Evolutionary conservation across 768 basidiomycete species (phyloP), one percentile per base, ranked within the genome.

Genomic region (Gelatoporia subvermispora): DNA sequence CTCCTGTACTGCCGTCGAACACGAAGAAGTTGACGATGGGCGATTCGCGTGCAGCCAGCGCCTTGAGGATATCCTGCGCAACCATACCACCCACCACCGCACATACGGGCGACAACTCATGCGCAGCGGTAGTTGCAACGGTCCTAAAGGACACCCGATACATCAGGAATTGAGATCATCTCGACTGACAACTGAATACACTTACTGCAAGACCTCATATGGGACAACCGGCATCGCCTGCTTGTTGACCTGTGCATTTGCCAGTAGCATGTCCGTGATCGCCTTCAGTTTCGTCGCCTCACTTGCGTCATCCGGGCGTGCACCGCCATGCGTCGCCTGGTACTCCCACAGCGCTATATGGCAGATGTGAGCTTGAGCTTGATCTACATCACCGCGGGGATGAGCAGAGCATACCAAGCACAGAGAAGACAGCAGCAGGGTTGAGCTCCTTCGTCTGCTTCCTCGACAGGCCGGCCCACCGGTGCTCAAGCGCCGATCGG

Each of bases 41-140:
- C 22, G 88, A 81, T 59, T 98, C 96, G 43, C 92, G 85, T 48
- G 85, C 90, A 47, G 85, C 88, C 35, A 98, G 75, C 0, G 91
- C 82, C 64, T 96, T 93, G 35, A 99, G 73, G 44, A 97, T 85
- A 63, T 99, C 96, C 65, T 98, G 96, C 1, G 85, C 94, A 13
- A 98, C 71, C 69, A 98, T 79, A 20, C 96, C 96, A 22, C 96
- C 96, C 35, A 99, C 76, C 31, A 99, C 88, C 1, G 96, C 96
- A 63, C 93, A 91, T 1, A 93, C 84, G 0, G 96, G 93, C 0
- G 93, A 86, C 69, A 97, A 91, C 63, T 95, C 93, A 63, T 87
- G 82, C 17, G 70, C 67, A 7, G 90, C 85, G n/a, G 85, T 82
- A 13, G 71, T 75, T 4, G 84, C 72, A 36, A 88, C 55, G n/a